These are phyloP conservation scores for Dothideomycetes sp. DNA, from an alignment of 2,329 filamentous ascomycete genomes.

Conservation along the genomic window DNA sequence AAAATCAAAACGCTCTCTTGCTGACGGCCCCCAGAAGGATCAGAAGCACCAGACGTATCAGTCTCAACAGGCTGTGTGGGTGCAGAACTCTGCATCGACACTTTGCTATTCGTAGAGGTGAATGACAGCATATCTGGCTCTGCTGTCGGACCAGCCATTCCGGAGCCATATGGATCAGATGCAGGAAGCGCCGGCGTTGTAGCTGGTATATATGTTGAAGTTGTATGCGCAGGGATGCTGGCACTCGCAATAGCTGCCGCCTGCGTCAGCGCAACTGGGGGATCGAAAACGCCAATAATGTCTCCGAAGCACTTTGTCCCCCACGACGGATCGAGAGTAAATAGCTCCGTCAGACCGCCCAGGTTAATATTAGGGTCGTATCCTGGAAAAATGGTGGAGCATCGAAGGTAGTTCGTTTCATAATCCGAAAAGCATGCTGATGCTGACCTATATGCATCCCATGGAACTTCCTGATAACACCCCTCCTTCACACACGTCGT, in stretches of 20 bases:
- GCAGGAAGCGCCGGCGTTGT: not conserved
- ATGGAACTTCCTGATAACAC: not conserved
- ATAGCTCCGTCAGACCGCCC: not conserved
- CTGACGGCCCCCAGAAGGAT: too few relatives aligned
- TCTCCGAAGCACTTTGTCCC: not conserved
- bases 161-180: too few relatives aligned
- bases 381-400: not conserved
- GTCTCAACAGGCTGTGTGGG: too few relatives aligned
- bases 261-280: not conserved
- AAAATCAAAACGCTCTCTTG: too few relatives aligned
- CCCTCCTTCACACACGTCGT: not conserved
- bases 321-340: not conserved
- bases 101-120: too few relatives aligned
- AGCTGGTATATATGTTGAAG: not conserved
- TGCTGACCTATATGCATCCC: not conserved
- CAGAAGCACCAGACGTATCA: too few relatives aligned
- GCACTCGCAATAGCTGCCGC: not conserved
- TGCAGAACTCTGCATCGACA: too few relatives aligned
- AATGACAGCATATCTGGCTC: too few relatives aligned
- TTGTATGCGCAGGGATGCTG: not conserved
- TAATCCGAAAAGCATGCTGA: not conserved
- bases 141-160: too few relatives aligned
- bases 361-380: not conserved
- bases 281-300: slow-evolving; percentile 1
- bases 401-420: not conserved